Evolutionary conservation across 1,139 yeast genomes (phyloP).

Genomic region (Taphrina betulina): DNA sequence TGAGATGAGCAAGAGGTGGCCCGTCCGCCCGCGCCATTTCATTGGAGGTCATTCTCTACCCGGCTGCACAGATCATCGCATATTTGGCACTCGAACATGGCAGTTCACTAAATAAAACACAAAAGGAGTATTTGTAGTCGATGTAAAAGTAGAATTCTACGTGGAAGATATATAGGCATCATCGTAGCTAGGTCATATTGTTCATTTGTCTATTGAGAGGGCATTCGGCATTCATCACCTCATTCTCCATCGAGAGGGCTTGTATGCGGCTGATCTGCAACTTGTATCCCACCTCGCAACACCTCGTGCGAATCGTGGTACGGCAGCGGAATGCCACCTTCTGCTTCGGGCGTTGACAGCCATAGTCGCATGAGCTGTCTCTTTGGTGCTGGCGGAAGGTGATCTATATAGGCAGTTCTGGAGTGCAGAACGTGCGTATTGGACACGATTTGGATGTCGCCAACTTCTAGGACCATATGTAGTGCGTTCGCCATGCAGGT

Average conservation of each 20-base stretch:
- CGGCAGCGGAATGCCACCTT: conserved; percentile 25
- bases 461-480: conserved; percentile 23
- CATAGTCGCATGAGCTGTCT: conserved; percentile 25
- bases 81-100: too few species aligned
- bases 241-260: conserved; percentile 24
- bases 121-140: too few species aligned
- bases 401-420: conserved; percentile 20
- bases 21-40: too few species aligned
- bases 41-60: too few species aligned
- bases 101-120: too few species aligned
- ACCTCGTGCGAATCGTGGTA: conserved; percentile 9
- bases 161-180: too few species aligned
- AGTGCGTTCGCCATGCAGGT: conserved; percentile 20
- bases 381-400: conserved; percentile 7
- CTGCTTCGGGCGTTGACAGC: conserved; percentile 15
- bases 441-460: conserved; percentile 23
- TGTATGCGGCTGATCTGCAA: conserved; percentile 19
- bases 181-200: too few species aligned
- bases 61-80: too few species aligned
- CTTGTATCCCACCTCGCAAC: conserved; percentile 25
- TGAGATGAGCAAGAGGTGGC: too few species aligned
- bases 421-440: conserved; percentile 22
- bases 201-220: too few species aligned
- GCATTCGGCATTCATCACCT: too few species aligned
- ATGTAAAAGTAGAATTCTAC: too few species aligned